These are phyloP conservation scores for Coemansia sp. DNA, from an alignment of 192 early-diverging fungal genomes.

Conservation along the genomic window DNA sequence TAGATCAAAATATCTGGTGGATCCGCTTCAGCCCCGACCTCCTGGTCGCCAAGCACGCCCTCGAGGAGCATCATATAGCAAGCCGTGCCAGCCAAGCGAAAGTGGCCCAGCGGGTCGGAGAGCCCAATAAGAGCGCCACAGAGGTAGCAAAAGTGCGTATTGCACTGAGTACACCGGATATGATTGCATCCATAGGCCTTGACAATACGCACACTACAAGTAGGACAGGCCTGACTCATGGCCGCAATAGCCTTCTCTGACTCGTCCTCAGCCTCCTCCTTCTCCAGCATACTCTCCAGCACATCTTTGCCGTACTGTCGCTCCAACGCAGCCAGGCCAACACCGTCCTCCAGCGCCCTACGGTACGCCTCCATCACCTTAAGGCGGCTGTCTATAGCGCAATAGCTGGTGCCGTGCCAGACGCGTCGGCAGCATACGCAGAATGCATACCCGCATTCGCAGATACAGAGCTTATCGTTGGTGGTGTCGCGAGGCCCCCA, in stretches of 20 bases:
- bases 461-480: slow-evolving; percentile 10
- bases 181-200: slow-evolving; percentile 41
- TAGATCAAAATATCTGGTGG: neutral
- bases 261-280: neutral
- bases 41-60: slow-evolving; percentile 13
- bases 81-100: neutral
- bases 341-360: neutral
- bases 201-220: slow-evolving; percentile 12
- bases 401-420: slow-evolving; percentile 30
- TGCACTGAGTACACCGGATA: slow-evolving; percentile 24
- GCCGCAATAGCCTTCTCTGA: neutral
- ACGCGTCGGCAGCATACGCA: slow-evolving; percentile 23
- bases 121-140: slow-evolving; percentile 12
- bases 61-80: slow-evolving; percentile 29
- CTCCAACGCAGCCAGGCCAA: slow-evolving; percentile 5
- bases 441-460: slow-evolving; percentile 25
- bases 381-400: slow-evolving; percentile 8
- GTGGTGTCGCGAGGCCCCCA: slow-evolving; percentile 8
- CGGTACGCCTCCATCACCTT: slow-evolving; percentile 14
- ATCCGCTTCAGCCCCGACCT: neutral
- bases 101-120: slow-evolving; percentile 15
- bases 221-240: slow-evolving; percentile 20
- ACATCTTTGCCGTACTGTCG: slow-evolving; percentile 13
- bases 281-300: slow-evolving; percentile 12
- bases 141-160: slow-evolving; percentile 34